These are phyloP conservation scores for Hypoxylon fragiforme DNA, from an alignment of 495 filamentous ascomycete species.

Conservation along the genomic window DNA sequence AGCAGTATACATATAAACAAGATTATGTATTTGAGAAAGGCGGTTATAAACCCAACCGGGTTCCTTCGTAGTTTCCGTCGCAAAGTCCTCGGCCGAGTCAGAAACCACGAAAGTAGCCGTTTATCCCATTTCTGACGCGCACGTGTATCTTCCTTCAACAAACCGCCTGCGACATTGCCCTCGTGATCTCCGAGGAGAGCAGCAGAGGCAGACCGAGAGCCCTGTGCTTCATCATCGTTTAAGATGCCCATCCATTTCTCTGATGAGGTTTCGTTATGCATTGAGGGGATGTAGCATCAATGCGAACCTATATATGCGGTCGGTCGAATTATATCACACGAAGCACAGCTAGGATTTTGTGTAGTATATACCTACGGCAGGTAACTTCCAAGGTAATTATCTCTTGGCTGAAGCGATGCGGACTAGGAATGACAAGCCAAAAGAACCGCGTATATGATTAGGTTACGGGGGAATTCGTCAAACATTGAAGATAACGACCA, in stretches of 20 bases:
- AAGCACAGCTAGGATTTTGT: slow-evolving; percentile 11
- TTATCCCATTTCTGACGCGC: slow-evolving; percentile 17
- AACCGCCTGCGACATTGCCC: slow-evolving; percentile 9
- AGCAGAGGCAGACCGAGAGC: slow-evolving; percentile 17
- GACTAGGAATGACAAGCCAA: no score
- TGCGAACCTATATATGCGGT: no score
- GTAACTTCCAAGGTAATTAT: no score
- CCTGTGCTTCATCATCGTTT: slow-evolving; percentile 24
- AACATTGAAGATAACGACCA: no score
- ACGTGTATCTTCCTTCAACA: background rate
- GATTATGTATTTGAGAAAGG: slow-evolving; percentile 17
- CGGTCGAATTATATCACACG: background rate
- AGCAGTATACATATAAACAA: slow-evolving; percentile 32
- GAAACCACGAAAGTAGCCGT: slow-evolving; percentile 20
- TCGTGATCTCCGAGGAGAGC: slow-evolving; percentile 21
- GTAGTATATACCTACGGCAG: no score
- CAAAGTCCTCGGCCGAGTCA: slow-evolving; percentile 16
- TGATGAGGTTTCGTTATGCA: slow-evolving; percentile 25
- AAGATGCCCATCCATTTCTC: slow-evolving; percentile 23
- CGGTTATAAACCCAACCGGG: slow-evolving; percentile 2
- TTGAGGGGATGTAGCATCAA: slow-evolving; percentile 23
- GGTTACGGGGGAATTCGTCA: no score
- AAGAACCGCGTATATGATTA: no score
- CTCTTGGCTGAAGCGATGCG: no score
- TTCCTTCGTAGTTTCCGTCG: slow-evolving; percentile 25